These are phyloP conservation scores for Penicillium sp. DNA, from an alignment of 2,329 filamentous ascomycete genomes.

Conservation along the genomic window DNA sequence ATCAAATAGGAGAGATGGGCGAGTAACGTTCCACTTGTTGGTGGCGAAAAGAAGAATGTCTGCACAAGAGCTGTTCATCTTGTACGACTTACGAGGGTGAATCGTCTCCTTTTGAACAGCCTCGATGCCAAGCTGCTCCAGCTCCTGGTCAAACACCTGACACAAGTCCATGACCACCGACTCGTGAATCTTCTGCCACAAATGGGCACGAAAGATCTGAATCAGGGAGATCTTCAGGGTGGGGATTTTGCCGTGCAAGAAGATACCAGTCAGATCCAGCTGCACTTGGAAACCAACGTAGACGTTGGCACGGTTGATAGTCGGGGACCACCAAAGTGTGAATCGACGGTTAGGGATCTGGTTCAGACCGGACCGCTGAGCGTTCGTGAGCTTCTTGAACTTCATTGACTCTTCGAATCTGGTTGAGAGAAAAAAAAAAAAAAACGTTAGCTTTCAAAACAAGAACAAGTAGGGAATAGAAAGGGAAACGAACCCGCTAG, in stretches of 20 bases:
- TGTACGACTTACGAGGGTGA: conserved; percentile 98
- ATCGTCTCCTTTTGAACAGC: conserved; percentile 99
- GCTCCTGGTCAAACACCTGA: conserved; percentile 95
- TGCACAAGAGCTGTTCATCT: conserved; percentile 99
- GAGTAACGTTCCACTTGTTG: conserved; percentile 97
- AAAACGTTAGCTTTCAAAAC: background rate
- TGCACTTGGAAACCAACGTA: conserved; percentile 99
- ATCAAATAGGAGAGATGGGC: conserved; percentile 88
- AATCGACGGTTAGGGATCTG: conserved; percentile 99
- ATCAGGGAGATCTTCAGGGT: conserved; percentile 97
- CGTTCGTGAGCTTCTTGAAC: conserved; percentile 98
- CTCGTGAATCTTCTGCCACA: conserved; percentile 99
- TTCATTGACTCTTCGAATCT: conserved; percentile 64
- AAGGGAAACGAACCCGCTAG: conserved; percentile 33
- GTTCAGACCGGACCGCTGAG: conserved; percentile 91
- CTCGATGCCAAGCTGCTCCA: conserved; percentile 93
- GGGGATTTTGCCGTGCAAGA: conserved; percentile 97
- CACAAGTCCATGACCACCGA: conserved; percentile 98
- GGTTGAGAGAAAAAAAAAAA: too few relatives aligned
- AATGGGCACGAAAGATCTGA: conserved; percentile 97
- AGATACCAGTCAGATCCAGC: conserved; percentile 94
- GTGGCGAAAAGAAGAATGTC: conserved; percentile 95
- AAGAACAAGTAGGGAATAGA: background rate
- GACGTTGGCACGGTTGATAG: conserved; percentile 92
- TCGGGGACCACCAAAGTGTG: conserved; percentile 94